Evolutionary conservation across 2,329 filamentous ascomycete genomes (phyloP).

Genomic region (Cordyceps militaris): DNA sequence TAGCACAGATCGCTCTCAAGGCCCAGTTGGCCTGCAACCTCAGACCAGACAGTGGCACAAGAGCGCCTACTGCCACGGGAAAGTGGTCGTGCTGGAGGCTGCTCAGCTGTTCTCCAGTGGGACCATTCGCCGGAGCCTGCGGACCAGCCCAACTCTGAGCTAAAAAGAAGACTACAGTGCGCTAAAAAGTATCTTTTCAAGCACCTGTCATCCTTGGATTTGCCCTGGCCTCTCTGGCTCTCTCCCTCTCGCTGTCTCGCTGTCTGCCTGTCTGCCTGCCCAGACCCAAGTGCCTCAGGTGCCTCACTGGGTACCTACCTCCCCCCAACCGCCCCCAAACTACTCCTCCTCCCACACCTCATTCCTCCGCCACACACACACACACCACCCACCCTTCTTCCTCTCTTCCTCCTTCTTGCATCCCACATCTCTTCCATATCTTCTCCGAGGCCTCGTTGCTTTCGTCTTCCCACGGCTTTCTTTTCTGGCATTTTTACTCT

Average conservation of each 20-base stretch:
- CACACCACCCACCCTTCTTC: conserved; percentile 16
- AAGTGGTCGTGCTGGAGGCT: background rate
- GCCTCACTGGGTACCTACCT: background rate
- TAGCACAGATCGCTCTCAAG: background rate
- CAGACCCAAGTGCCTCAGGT: background rate
- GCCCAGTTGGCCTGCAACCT: background rate
- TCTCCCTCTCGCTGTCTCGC: background rate
- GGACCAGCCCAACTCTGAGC: background rate
- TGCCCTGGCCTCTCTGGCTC: background rate
- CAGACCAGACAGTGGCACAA: background rate
- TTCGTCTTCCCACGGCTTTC: background rate
- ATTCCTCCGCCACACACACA: conserved; percentile 18
- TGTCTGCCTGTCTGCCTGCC: background rate
- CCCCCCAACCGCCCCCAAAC: background rate
- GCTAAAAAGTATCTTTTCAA: background rate
- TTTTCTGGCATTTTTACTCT: conserved; percentile 1
- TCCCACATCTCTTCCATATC: conserved; percentile 13
- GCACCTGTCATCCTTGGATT: background rate
- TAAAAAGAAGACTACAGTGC: background rate
- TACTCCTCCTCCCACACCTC: conserved; percentile 15
- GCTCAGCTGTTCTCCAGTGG: background rate
- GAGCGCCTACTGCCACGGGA: background rate
- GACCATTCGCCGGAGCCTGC: background rate
- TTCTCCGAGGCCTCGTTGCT: conserved; percentile 15
- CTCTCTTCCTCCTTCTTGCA: conserved; percentile 21